Evolutionary conservation across 2,329 filamentous ascomycete genomes (phyloP), one percentile per base, ranked within the genome.

Genomic region (Penicillium sp.): DNA sequence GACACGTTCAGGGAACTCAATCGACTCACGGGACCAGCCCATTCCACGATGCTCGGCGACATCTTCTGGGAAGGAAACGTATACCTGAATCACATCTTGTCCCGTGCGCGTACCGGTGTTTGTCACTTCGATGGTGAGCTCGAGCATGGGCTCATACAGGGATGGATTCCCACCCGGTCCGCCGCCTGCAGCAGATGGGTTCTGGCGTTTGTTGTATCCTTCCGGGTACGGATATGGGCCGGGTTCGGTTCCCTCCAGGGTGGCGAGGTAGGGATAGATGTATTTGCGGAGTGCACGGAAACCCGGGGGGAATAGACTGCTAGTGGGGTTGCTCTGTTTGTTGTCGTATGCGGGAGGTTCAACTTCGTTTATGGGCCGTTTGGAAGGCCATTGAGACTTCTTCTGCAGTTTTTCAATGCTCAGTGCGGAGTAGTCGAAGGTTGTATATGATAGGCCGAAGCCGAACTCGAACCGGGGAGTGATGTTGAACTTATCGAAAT

Each of bases 401-500:
- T 72, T 64, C 49, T 79, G 80, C 21, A 81, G 60, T 21, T 73
- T 62, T 19, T 73, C 71, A 48, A 89, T 73, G 9, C 78, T 73
- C 13, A 84, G 65, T 33, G 83, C 80, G 11, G 79, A 80, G 55
- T 91, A 82, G 13, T 83, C 76, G 71, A 93, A 95, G 0, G 76
- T 82, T 0, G 91, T 92, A 76, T 94, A 96, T 51, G 87, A 90
- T 2, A 97, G 81, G 0, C 92, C 93, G 59, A 87, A 92, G 0
- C 93, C 92, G 66, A 97, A 97, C 46, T 91, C 89, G 70, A 87
- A 97, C 1, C 89, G 87, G 0, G 92, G 92, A 5, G 80, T 79
- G 58, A 94, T 87, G 55, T 81, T 79, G 53, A 87, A 75, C 70
- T 88, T 90, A 78, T 96, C 92, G 65, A 97, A 92, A 73, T 92